Base-by-base conservation (phyloP, 2,329 filamentous ascomycete species). In the Aspergillus ustus region DNA sequence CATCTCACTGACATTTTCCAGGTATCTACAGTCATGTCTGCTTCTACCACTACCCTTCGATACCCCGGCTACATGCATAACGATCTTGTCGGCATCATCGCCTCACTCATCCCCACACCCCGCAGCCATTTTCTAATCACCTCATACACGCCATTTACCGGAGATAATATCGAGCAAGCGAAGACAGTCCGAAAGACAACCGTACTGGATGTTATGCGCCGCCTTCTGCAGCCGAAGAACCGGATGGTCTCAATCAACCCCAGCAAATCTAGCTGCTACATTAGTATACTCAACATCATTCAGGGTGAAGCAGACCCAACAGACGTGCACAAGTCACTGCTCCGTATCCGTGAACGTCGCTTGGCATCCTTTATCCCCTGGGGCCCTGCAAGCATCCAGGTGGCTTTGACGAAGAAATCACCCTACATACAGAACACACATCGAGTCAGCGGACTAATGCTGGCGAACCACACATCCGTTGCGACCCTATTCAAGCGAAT, bases 61-160 rank as follows among this genome's bases (percentile, higher is more conserved):
- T 99, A 99, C 76, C 95, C 95, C 1, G 95, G 95, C 44, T 99
- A 99, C 80, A 99, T 99, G 95, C 95, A 99, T 83, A 99, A 99
- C 78, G 95, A 99, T 75, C 89, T 99, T 17, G 93, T 97, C 73
- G 95, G 94, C 78, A 98, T 99, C 70, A 86, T 99, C 61, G 95
- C 96, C 25, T 96, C 93, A 20, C 85, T 99, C 46, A 98, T 99
- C 64, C 95, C 95, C 1, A 99, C 94, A 0, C 96, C 95, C 9
- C 89, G 95, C 69, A 97, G 93, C 75, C 96, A 99, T 81, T 99
- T 99, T 85, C 84, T 99, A 62, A 96, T 97, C 88, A 99, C 95
- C 5, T 92, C 94, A 48, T 99, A 99, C 81, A 99, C 95, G 0
- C 95, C 95, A 6, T 99, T 99, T 74, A 98, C 95, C 0, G 92